A percentile compares a stretch with the other conserved stretches of the same genome.
These are phyloP conservation scores for Cynanchum wilfordii DNA, from an alignment of 257 asterid genomes.

Conservation along the genomic window DNA sequence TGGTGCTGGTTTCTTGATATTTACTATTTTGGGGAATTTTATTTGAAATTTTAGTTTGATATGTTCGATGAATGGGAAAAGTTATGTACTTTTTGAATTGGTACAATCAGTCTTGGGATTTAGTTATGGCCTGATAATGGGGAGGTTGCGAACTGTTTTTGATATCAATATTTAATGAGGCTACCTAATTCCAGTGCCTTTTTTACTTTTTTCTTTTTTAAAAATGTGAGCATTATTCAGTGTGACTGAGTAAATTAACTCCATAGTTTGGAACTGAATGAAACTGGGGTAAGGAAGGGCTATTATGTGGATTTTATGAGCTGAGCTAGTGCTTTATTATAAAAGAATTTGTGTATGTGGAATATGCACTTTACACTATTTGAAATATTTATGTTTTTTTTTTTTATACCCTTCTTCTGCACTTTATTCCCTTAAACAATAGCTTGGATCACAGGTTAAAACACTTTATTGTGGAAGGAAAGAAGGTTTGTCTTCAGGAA, in stretches of 20 bases:
- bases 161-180: too few relatives aligned
- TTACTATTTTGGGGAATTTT: not conserved
- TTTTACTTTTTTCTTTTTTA: not conserved
- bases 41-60: not conserved
- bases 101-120: not conserved
- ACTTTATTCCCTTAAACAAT: slow-evolving; percentile 1
- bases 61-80: not conserved
- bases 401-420: not conserved
- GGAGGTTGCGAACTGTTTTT: not conserved
- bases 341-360: not conserved
- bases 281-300: not conserved
- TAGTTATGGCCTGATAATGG: not conserved
- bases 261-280: not conserved
- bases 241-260: not conserved
- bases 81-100: not conserved
- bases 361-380: not conserved
- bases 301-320: not conserved
- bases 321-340: not conserved
- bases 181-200: too few relatives aligned
- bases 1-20: not conserved
- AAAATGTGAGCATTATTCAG: not conserved
- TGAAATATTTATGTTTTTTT: not conserved
- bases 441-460: not conserved
- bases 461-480: not conserved
- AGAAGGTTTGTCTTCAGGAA: not conserved